Percentiles rank a stretch among this genome's conserved stretches.
Evolutionary conservation across 108 stramenopile genomes (phyloP).

Genomic region (Stephanodiscus triporus): DNA sequence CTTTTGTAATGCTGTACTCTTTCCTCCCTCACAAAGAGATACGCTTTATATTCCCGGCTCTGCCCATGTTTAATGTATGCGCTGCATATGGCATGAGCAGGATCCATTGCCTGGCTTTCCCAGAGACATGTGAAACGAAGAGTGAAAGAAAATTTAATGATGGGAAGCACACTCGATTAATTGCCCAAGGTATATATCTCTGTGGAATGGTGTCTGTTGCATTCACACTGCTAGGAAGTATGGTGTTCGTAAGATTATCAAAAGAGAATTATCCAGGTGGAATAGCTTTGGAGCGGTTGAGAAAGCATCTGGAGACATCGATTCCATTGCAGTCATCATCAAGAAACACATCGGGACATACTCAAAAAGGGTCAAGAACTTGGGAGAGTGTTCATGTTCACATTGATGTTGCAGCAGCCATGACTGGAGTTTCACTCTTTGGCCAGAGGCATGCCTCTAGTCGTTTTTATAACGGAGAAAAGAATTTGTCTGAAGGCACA

Average conservation of each 20-base stretch:
- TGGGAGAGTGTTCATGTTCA: slow-evolving; percentile 57
- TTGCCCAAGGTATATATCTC: slow-evolving; percentile 46
- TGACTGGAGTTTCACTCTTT: slow-evolving; percentile 91
- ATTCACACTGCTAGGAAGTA: slow-evolving; percentile 61
- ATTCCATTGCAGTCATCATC: slow-evolving; percentile 17
- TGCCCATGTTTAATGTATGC: slow-evolving; percentile 86
- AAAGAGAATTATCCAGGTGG: slow-evolving; percentile 90
- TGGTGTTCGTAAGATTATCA: slow-evolving; percentile 68
- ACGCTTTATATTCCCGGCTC: slow-evolving; percentile 91
- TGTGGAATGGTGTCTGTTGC: slow-evolving; percentile 44
- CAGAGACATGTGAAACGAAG: slow-evolving; percentile 33
- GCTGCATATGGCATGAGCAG: slow-evolving; percentile 79
- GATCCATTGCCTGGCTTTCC: slow-evolving; percentile 55
- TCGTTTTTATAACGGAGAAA: slow-evolving; percentile 5
- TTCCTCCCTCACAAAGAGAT: slow-evolving; percentile 95
- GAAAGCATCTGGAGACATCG: slow-evolving; percentile 39
- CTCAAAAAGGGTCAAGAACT: slow-evolving; percentile 5
- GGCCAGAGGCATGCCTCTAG: slow-evolving; percentile 66
- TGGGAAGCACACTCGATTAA: slow-evolving; percentile 6
- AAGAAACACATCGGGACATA: background rate
- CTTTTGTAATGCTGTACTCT: slow-evolving; percentile 84
- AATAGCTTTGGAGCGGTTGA: slow-evolving; percentile 56
- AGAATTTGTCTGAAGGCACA: slow-evolving; percentile 15
- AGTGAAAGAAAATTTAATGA: background rate
- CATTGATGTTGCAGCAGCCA: slow-evolving; percentile 85